phyloP scores from a whole-genome alignment of 768 basidiomycete species.

The Lyophyllum atratum region DNA sequence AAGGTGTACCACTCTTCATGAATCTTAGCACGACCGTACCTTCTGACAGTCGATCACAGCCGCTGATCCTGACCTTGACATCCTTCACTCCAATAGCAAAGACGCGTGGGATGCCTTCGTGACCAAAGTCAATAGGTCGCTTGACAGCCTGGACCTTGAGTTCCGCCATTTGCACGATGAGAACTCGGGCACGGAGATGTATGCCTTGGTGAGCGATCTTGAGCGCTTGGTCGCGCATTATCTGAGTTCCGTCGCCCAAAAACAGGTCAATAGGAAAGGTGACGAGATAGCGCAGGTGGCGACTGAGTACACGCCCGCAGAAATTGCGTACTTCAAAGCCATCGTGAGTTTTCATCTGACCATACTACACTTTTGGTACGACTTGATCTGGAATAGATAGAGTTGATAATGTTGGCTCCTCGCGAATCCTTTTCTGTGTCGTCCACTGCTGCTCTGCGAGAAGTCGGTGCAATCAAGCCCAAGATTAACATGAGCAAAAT shows the following conservation, averaged over 20 bases:
- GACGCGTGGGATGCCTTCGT: constrained; percentile 66
- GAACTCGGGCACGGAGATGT: constrained; percentile 60
- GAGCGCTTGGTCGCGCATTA: background rate
- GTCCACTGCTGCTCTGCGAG: constrained; percentile 74
- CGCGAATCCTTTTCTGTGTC: constrained; percentile 75
- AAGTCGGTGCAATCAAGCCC: constrained; percentile 59
- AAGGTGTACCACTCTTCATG: constrained; percentile 44
- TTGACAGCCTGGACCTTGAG: constrained; percentile 75
- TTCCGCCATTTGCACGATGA: constrained; percentile 68
- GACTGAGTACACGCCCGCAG: constrained; percentile 75
- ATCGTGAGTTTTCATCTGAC: constrained; percentile 51
- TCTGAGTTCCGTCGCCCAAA: background rate
- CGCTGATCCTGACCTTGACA: constrained; percentile 50
- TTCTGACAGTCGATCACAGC: constrained; percentile 35
- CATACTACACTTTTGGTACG: background rate
- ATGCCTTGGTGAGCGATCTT: constrained; percentile 60
- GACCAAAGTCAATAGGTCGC: constrained; percentile 53
- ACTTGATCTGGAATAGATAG: constrained; percentile 51
- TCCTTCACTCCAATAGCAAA: constrained; percentile 40
- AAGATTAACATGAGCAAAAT: constrained; percentile 69
- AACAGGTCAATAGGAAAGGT: constrained; percentile 76
- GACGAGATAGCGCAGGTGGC: constrained; percentile 86
- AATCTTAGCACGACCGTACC: constrained; percentile 1
- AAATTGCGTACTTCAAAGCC: constrained; percentile 85
- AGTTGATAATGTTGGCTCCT: constrained; percentile 85